Percentiles rank a stretch among this genome's conserved stretches.
These are phyloP conservation scores for Malassezia dermatis DNA, from an alignment of 1,284 basidiomycete species.

Conservation along the genomic window DNA sequence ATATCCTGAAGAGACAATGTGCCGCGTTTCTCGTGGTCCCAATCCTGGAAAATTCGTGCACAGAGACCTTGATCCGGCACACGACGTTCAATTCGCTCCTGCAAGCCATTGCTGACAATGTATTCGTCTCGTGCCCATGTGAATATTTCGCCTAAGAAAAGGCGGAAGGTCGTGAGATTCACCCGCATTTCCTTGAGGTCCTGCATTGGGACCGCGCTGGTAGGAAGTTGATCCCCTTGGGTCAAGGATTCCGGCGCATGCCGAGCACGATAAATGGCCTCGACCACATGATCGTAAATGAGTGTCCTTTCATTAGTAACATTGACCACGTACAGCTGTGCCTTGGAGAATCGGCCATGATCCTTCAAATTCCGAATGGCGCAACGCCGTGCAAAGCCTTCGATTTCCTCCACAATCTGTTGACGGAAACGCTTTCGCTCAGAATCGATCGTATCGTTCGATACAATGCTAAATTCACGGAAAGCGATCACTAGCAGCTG, in stretches of 20 bases:
- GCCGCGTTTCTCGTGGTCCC: conserved; percentile 40
- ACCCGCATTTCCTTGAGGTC: conserved; percentile 64
- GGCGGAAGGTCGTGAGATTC: conserved; percentile 71
- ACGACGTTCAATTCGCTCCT: conserved; percentile 42
- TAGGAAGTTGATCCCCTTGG: not conserved
- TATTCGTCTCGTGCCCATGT: conserved; percentile 95
- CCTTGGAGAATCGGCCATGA: conserved; percentile 72
- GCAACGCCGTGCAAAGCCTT: conserved; percentile 88
- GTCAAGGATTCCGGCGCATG: conserved; percentile 28
- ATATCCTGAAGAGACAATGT: conserved; percentile 60
- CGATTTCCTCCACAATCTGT: conserved; percentile 86
- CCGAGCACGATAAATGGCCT: conserved; percentile 41
- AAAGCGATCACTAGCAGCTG: conserved; percentile 57
- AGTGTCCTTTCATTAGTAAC: conserved; percentile 17
- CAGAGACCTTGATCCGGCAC: conserved; percentile 40
- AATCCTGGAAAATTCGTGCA: conserved; percentile 31
- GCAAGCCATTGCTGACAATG: conserved; percentile 56
- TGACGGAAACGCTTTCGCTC: conserved; percentile 78
- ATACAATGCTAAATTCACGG: conserved; percentile 89
- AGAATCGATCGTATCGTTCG: conserved; percentile 80
- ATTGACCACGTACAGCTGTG: conserved; percentile 69
- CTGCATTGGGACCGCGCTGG: conserved; percentile 15
- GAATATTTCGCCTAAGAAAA: conserved; percentile 81
- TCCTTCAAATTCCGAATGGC: conserved; percentile 78
- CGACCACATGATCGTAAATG: conserved; percentile 46